Base-by-base conservation (phyloP, 768 basidiomycete genomes). In the Antrodiella citrinella region DNA sequence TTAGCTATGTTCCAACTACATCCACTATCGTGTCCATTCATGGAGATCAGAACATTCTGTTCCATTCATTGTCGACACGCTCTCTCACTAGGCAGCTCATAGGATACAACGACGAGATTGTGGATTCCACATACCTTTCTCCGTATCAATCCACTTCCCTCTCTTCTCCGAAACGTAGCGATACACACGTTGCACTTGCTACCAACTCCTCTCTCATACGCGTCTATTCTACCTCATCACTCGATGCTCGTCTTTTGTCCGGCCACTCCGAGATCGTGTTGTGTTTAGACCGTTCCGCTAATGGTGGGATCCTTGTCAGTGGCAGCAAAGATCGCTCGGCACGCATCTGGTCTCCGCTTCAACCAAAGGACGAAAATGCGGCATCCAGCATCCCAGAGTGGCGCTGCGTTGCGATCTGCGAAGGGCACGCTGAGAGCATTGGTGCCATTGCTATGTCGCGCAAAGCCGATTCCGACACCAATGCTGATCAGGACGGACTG, bases 41-140 rank as follows among this genome's bases (percentile, higher is more conserved):
- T 63, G 92, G 90, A 20, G 95, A 99, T 66, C 96, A 98, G 68
- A 99, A 98, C 57, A 94, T 99, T 57, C 75, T 93, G 44, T 91
- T 91, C 69, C 83, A 93, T 65, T 92, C 90, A 2, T 70, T 95
- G 5, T 65, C 73, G n/a, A 78, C 80, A 1, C 75, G 75, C 25
- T 69, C 75, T 7, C 68, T 89, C 21, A 71, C 75, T 2, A 84
- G 88, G 15, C 95, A 97, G 58, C 69, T 98, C 57, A 83, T 98
- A 59, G 96, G 96, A 0, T 99, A 86, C 75, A 98, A 98, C 65
- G 96, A 99, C 67, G 95, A 98, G 67, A 93, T 98, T 57, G 86
- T 97, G 46, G 96, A 98, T 59, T 79, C 84, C 3, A 73, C 78
- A 22, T 91, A 93, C 69, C 75, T 99, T 51, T 78, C 42, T 62